Evolutionary conservation across 2,329 filamentous ascomycete species (phyloP).

Genomic region (Fusarium secorum): DNA sequence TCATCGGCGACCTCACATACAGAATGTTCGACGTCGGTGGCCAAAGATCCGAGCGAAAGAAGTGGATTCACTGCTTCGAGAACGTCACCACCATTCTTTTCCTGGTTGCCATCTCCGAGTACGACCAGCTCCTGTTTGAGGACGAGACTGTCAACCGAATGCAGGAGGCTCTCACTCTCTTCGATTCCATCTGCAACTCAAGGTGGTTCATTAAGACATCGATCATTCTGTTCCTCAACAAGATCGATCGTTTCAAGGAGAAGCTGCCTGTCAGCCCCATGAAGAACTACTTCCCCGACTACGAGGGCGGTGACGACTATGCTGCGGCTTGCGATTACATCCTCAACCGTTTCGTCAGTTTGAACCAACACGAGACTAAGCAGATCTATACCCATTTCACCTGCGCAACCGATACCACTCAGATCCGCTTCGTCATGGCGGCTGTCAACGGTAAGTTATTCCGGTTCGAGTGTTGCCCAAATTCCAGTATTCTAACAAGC

Average conservation of each 20-base stretch:
- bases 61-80: slow-evolving; percentile 99
- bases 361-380: slow-evolving; percentile 99
- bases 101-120: slow-evolving; percentile 95
- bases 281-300: slow-evolving; percentile 89
- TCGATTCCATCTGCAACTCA: slow-evolving; percentile 88
- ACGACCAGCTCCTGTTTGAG: slow-evolving; percentile 94
- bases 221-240: slow-evolving; percentile 89
- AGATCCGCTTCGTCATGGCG: slow-evolving; percentile 99
- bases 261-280: slow-evolving; percentile 85
- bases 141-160: slow-evolving; percentile 96
- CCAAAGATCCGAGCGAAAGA: slow-evolving; percentile 95
- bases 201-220: slow-evolving; percentile 91
- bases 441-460: slow-evolving; percentile 87
- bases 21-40: slow-evolving; percentile 98
- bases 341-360: slow-evolving; percentile 94
- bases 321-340: slow-evolving; percentile 98
- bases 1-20: slow-evolving; percentile 93
- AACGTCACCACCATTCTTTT: slow-evolving; percentile 97
- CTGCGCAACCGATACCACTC: slow-evolving; percentile 96
- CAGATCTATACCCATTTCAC: slow-evolving; percentile 99
- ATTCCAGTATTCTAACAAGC: slow-evolving; percentile 51
- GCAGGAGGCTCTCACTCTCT: slow-evolving; percentile 87
- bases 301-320: slow-evolving; percentile 96
- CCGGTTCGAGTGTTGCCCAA: background rate
- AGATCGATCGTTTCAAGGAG: slow-evolving; percentile 89